Percentiles rank a stretch among this genome's conserved stretches.
phyloP scores from a whole-genome alignment of 78 protist species.

The Tieghemostelium lacteum region DNA sequence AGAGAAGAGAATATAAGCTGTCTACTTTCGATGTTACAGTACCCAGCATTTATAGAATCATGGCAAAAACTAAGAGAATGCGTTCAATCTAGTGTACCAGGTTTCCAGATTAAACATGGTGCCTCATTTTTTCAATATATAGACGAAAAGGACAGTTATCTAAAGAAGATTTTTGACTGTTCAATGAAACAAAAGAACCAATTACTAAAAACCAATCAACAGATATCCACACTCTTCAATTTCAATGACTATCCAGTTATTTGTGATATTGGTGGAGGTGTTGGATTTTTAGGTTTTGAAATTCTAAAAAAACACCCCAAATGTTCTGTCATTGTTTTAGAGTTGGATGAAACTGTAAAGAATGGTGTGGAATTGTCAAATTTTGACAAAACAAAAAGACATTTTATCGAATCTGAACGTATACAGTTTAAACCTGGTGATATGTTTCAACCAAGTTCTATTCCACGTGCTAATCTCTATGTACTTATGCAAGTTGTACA shows the following conservation, averaged over 20 bases:
- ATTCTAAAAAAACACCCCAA: constrained; percentile 6
- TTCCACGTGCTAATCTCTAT: constrained; percentile 26
- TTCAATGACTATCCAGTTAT: constrained; percentile 11
- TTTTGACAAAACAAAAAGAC: constrained; percentile 15
- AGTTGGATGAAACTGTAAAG: constrained; percentile 57
- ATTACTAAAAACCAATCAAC: neutral
- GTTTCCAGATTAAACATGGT: constrained; percentile 21
- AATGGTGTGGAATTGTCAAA: constrained; percentile 28
- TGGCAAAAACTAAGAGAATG: constrained; percentile 46
- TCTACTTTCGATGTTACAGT: constrained; percentile 23
- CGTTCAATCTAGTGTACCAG: constrained; percentile 14
- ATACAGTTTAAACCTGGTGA: constrained; percentile 29
- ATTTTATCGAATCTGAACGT: constrained; percentile 1
- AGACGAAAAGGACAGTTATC: constrained; percentile 42
- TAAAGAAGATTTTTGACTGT: constrained; percentile 38
- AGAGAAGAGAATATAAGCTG: neutral
- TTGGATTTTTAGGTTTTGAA: constrained; percentile 40
- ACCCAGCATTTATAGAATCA: constrained; percentile 52
- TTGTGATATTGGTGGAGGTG: constrained; percentile 60
- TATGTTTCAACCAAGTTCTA: constrained; percentile 47
- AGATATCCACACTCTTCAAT: neutral
- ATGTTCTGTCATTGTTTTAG: neutral
- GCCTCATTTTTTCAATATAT: constrained; percentile 42
- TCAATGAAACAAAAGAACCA: constrained; percentile 54
- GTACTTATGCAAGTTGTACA: constrained; percentile 19